These are phyloP conservation scores for Coemansia sp. DNA, from an alignment of 192 early-diverging fungal genomes.

Conservation along the genomic window DNA sequence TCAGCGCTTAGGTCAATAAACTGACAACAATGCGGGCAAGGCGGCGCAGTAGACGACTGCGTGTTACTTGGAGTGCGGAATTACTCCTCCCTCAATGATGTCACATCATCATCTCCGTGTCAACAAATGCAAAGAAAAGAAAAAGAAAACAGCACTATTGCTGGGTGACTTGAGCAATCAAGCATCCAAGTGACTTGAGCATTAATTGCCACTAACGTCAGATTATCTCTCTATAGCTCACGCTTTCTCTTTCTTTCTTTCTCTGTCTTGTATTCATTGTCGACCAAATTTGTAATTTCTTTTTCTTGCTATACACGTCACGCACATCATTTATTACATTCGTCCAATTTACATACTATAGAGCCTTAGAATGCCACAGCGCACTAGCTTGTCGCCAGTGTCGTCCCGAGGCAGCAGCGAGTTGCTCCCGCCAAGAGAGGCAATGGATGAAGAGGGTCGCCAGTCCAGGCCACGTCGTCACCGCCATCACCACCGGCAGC, in stretches of 20 bases:
- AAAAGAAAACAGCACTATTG: conserved; percentile 8
- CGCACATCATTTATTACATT: neutral
- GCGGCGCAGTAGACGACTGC: neutral
- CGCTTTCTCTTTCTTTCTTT: neutral
- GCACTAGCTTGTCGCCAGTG: conserved; percentile 13
- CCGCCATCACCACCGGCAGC: conserved; percentile 22
- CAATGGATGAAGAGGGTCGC: neutral
- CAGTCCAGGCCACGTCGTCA: conserved; percentile 13
- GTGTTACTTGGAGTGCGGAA: neutral
- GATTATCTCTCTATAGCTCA: neutral
- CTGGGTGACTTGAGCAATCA: neutral
- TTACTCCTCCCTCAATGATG: neutral
- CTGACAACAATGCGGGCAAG: neutral
- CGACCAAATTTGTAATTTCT: conserved; percentile 6
- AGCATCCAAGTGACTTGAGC: too few relatives aligned
- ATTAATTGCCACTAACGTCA: too few relatives aligned
- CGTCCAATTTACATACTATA: neutral
- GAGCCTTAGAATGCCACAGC: conserved; percentile 5
- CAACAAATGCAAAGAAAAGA: neutral
- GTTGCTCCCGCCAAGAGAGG: neutral
- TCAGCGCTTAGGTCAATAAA: neutral
- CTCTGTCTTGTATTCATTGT: neutral
- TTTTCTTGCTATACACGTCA: neutral
- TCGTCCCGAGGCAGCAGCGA: conserved; percentile 9
- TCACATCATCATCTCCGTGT: neutral